Conservation (phyloP, 352 stramenopile genomes). For the Phytophthora palmivora region DNA sequence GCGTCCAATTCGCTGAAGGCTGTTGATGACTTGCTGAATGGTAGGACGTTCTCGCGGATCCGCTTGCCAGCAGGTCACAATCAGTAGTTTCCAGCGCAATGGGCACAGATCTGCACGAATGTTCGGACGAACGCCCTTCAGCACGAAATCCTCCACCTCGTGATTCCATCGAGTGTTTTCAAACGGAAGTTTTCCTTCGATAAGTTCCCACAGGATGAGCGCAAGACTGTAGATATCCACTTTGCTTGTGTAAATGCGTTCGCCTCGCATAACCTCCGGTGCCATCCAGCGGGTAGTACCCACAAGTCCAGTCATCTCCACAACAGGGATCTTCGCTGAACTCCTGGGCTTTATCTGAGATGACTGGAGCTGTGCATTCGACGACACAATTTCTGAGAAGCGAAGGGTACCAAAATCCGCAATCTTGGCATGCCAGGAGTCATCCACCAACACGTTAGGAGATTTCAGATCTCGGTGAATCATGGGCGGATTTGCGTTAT, state of each 20-base stretch:
- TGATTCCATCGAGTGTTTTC: conserved; percentile 87
- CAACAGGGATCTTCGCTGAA: conserved; percentile 39
- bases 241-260: conserved; percentile 89
- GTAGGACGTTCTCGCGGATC: conserved; percentile 83
- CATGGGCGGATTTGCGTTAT: conserved; percentile 90
- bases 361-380: conserved; percentile 53
- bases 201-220: conserved; percentile 90
- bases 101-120: conserved; percentile 78
- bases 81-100: conserved; percentile 79
- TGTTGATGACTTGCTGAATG: conserved; percentile 89
- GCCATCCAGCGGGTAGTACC: conserved; percentile 92
- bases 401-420: conserved; percentile 90
- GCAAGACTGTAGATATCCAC: conserved; percentile 92
- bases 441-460: conserved; percentile 90
- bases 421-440: conserved; percentile 92
- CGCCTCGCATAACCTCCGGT: conserved; percentile 87
- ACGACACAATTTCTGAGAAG: conserved; percentile 88
- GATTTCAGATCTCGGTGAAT: conserved; percentile 93
- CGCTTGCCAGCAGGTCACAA: conserved; percentile 85
- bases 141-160: conserved; percentile 85
- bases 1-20: conserved; percentile 77
- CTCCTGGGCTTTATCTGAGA: conserved; percentile 33
- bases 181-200: conserved; percentile 84
- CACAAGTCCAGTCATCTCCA: conserved; percentile 88
- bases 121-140: conserved; percentile 69